Evolutionary conservation across 2,329 filamentous ascomycete genomes (phyloP), one percentile per base, ranked within the genome.

Genomic region (Simplicillium aogashimaense): DNA sequence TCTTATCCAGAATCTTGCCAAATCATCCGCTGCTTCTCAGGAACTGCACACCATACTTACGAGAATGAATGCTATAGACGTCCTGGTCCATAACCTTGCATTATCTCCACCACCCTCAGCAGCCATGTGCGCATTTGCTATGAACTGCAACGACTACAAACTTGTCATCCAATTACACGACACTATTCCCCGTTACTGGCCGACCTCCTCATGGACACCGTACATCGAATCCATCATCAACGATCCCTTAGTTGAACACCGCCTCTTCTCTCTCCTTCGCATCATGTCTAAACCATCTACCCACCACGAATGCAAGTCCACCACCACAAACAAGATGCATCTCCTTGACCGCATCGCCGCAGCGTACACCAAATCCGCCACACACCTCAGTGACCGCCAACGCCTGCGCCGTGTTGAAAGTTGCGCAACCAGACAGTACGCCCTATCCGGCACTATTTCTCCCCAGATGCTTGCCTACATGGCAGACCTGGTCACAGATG

Each of bases 271-370:
- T 7, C 30, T 32, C 30, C 30, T 32, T 5, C 12, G 15, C 6
- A 32, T 32, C 4, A 32, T 15, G 30, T 15, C 20, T 9, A 25
- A 25, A 9, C 20, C 20, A 25, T 25, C 20, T 25, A 25, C 20
- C 20, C 20, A 25, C 20, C 5, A 25, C 9, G 20, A 35, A 17
- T 12, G 7, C 18, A 38, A 14, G 7, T 13, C 12, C 11, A 42
- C 20, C 31, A 35, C 10, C 8, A 33, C 39, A 3, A 37, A 44
- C 40, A 57, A 54, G 45, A 49, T 48, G 37, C 43, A 46, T 5
- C 47, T 64, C 20, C 47, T 64, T 11, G 50, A 52, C 16, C 31
- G 46, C 13, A 57, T 64, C 51, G 50, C 49, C 28, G 36, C 45
- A 13, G 53, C 53, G 50, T 63, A 56, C 42, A 25, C 20, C 5